phyloP scores from a whole-genome alignment of 148 eudicot genomes.

The Tetragonia tetragonoides region DNA sequence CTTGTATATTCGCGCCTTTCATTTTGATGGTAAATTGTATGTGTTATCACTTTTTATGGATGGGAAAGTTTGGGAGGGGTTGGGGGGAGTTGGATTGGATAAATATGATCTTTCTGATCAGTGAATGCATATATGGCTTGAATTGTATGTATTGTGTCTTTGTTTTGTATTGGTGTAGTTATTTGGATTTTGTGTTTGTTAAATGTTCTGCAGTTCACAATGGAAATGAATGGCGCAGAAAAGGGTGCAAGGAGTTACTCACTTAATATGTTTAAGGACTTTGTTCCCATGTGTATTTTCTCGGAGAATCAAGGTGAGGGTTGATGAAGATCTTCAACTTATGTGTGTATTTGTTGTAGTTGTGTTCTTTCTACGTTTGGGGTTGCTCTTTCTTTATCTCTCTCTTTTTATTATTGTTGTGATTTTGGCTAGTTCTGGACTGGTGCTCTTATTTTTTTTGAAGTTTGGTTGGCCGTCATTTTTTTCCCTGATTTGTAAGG shows the following conservation, averaged over 20 bases:
- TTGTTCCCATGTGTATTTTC: slow-evolving; percentile 90
- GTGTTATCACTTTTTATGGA: background rate
- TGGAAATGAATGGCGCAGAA: slow-evolving; percentile 81
- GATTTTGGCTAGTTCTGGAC: background rate
- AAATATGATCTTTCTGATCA: background rate
- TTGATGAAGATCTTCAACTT: slow-evolving; percentile 4
- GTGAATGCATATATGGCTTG: background rate
- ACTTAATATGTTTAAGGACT: slow-evolving; percentile 81
- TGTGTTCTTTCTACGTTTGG: background rate
- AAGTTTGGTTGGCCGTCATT: background rate
- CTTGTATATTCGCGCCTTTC: background rate
- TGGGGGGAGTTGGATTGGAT: background rate
- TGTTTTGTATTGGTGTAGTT: background rate
- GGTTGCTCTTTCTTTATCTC: background rate
- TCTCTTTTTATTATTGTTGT: background rate
- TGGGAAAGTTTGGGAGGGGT: background rate
- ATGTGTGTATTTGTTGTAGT: background rate
- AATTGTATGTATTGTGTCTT: background rate
- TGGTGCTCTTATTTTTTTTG: background rate
- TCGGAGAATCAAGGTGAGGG: slow-evolving; percentile 77
- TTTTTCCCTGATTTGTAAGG: too few relatives aligned
- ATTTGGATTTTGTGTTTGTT: slow-evolving; percentile 5
- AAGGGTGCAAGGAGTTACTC: slow-evolving; percentile 77
- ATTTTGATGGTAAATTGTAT: background rate
- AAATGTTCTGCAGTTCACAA: slow-evolving; percentile 58